phyloP scores from a whole-genome alignment of 139 green algal species.

The Pleodorina starrii region DNA sequence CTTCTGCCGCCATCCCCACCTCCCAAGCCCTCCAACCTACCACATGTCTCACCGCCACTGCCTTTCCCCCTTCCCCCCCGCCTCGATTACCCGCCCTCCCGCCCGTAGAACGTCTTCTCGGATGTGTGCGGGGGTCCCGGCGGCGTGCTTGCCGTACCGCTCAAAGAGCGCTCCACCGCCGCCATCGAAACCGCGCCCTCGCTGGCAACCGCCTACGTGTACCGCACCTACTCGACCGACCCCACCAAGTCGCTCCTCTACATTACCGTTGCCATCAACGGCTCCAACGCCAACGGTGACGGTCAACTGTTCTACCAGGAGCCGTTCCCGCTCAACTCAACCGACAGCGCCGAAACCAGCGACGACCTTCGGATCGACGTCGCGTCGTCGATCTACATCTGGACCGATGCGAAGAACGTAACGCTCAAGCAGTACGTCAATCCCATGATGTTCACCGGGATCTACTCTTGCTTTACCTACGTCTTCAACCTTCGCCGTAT shows the following conservation, averaged over 20 bases:
- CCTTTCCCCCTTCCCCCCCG: background rate
- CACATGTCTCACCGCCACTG: background rate
- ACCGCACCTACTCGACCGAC: slow-evolving; percentile 4
- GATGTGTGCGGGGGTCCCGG: slow-evolving; percentile 4
- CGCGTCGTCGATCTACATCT: slow-evolving; percentile 34
- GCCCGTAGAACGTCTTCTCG: background rate
- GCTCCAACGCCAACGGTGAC: background rate
- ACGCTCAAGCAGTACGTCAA: slow-evolving; percentile 41
- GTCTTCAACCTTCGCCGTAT: slow-evolving; percentile 30
- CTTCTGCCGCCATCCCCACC: too few species aligned
- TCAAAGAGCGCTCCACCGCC: slow-evolving; percentile 14
- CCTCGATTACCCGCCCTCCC: background rate
- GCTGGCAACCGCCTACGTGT: slow-evolving; percentile 28
- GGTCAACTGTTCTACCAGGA: slow-evolving; percentile 2
- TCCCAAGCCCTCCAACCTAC: too few species aligned
- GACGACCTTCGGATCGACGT: slow-evolving; percentile 10
- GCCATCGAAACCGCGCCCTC: background rate
- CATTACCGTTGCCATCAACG: slow-evolving; percentile 28
- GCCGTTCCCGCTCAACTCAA: background rate
- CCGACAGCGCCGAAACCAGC: background rate
- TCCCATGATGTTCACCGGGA: slow-evolving; percentile 5
- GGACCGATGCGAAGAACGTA: slow-evolving; percentile 28
- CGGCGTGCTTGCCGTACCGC: slow-evolving; percentile 21
- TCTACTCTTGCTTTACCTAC: slow-evolving; percentile 35
- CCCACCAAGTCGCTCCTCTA: slow-evolving; percentile 20